phyloP scores from a whole-genome alignment of 805 yeast species.

The Barnettozyma siamensis region DNA sequence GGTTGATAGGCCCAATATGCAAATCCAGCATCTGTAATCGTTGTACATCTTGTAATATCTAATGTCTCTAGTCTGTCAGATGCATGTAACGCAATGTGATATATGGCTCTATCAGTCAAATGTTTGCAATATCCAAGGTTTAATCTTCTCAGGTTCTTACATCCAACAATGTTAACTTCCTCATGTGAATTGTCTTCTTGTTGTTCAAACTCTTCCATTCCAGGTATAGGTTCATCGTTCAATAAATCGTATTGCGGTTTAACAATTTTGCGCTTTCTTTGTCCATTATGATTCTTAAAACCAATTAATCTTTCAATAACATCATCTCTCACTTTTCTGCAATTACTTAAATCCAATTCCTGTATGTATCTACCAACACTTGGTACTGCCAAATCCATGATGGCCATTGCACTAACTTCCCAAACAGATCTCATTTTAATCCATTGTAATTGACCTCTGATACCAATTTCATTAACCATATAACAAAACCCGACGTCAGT shows the following conservation, averaged over 20 bases:
- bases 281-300: conserved; percentile 27
- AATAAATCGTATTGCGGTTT: conserved; percentile 1
- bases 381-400: conserved; percentile 68
- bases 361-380: conserved; percentile 54
- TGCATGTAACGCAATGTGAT: conserved; percentile 56
- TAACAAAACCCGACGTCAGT: conserved; percentile 72
- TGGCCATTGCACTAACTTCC: conserved; percentile 78
- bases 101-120: conserved; percentile 62
- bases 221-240: conserved; percentile 24
- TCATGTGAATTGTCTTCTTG: neutral
- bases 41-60: conserved; percentile 68
- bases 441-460: conserved; percentile 49
- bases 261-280: neutral
- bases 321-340: conserved; percentile 67
- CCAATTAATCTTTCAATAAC: conserved; percentile 68
- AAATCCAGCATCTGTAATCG: conserved; percentile 72
- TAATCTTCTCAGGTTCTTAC: conserved; percentile 48
- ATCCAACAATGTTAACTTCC: conserved; percentile 37
- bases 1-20: conserved; percentile 54
- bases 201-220: conserved; percentile 26
- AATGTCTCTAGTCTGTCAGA: conserved; percentile 46
- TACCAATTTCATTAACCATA: conserved; percentile 66
- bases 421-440: conserved; percentile 65
- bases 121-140: conserved; percentile 72
- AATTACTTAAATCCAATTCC: conserved; percentile 63